Evolutionary conservation across 306 rosid genomes (phyloP), one percentile per base, ranked within the genome.

Genomic region (Castanea crenata): DNA sequence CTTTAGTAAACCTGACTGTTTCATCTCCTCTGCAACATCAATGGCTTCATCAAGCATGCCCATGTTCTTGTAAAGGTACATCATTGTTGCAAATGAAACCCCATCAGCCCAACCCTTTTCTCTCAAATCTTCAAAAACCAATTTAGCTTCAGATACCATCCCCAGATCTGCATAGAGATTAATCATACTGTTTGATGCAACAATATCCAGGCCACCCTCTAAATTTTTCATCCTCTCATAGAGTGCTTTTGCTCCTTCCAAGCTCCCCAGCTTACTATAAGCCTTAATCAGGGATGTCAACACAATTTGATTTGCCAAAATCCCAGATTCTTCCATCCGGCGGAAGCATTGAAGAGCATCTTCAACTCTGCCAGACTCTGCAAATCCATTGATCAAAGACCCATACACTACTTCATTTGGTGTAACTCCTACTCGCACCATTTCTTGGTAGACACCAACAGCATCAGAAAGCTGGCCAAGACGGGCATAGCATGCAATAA

Each of bases 11-110:
- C 97, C 98, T 4, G 85, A 84, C 52, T 71, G 80, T 79, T 88
- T 90, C 99, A 95, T 93, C 85, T 93, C 97, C 83, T 90, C 97
- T 4, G 94, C 99, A 74, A 95, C 57, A 81, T 90, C 88, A 61
- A 89, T 86, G 81, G 97, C 98, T 79, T 89, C 91, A 6, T 93
- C 94, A 15, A 93, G 74, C 91, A 83, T 75, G 71, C 91, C 96
- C 29, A 89, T 70, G 57, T 79, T 89, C 88, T 86, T 93, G 82
- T 93, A 95, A 73, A 95, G 87, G 85, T 84, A 80, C 85, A 95
- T 92, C 87, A 93, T 93, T 31, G 83, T 93, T 62, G 81, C 90
- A 77, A 90, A 93, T 75, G 98, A 88, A 29, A 88, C 68, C 34
- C 86, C 89, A 81, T 95, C 88, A 15, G 91, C 90, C 71, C 81